phyloP scores from a whole-genome alignment of 2,329 filamentous ascomycete genomes.

The Hymenoscyphus albidus region DNA sequence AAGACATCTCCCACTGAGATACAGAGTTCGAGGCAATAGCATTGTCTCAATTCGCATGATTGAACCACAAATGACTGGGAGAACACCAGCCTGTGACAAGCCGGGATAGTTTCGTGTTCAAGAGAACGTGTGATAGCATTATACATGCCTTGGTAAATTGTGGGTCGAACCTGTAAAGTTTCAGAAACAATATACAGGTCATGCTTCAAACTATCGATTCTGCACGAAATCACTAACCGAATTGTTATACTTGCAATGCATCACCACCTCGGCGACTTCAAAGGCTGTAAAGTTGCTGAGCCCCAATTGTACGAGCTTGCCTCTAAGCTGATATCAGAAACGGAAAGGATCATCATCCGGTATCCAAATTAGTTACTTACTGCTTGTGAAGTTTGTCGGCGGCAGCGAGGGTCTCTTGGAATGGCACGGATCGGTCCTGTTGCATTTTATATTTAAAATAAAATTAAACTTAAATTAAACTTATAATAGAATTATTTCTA shows the following conservation, averaged over 20 bases:
- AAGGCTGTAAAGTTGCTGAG: conserved; percentile 83
- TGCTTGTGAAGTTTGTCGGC: conserved; percentile 76
- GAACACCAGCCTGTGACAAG: conserved; percentile 44
- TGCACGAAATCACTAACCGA: conserved; percentile 45
- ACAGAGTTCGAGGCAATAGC: too few relatives aligned
- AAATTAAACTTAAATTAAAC: too few relatives aligned
- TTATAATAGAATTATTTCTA: too few relatives aligned
- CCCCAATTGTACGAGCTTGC: conserved; percentile 78
- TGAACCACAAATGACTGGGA: too few relatives aligned
- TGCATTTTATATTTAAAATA: too few relatives aligned
- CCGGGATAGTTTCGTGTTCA: conserved; percentile 69
- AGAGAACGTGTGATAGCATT: conserved; percentile 74
- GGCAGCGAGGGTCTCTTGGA: conserved; percentile 73
- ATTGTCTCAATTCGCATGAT: too few relatives aligned
- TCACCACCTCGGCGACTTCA: conserved; percentile 81
- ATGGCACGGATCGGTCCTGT: conserved; percentile 61
- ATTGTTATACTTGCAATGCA: conserved; percentile 71
- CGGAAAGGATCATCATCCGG: background rate
- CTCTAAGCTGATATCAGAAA: conserved; percentile 39
- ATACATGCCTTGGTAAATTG: conserved; percentile 86
- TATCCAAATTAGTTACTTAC: conserved; percentile 15
- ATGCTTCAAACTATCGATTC: background rate
- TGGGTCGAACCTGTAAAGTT: conserved; percentile 44
- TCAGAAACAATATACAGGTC: background rate
- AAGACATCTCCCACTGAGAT: too few relatives aligned